Percentiles rank a stretch among this genome's conserved stretches.
phyloP scores from a whole-genome alignment of 2,329 filamentous ascomycete genomes.

The Trichothecium sympodiale region DNA sequence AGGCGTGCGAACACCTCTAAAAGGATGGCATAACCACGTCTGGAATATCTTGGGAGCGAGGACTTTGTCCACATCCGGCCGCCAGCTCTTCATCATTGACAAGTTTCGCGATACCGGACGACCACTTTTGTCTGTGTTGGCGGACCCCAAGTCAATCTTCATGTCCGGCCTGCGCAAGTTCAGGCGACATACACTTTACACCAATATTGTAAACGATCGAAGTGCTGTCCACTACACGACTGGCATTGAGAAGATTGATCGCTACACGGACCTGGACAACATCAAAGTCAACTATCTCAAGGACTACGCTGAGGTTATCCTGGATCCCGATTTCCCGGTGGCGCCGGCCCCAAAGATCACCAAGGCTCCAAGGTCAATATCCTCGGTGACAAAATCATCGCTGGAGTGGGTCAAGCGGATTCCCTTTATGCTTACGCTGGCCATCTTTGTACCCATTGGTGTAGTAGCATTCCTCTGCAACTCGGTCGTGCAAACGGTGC shows the following conservation, averaged over 20 bases:
- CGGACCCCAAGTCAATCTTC: constrained; percentile 78
- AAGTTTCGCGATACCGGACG: constrained; percentile 72
- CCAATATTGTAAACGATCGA: constrained; percentile 79
- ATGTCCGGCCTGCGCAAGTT: constrained; percentile 69
- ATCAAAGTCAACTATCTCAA: constrained; percentile 63
- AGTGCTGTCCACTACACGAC: constrained; percentile 79
- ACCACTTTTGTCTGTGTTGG: constrained; percentile 69
- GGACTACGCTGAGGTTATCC: constrained; percentile 63
- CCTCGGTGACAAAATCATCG: constrained; percentile 19
- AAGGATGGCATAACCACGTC: constrained; percentile 52
- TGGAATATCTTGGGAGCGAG: constrained; percentile 80
- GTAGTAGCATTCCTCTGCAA: constrained; percentile 63
- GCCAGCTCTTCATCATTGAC: constrained; percentile 82
- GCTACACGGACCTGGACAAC: constrained; percentile 56
- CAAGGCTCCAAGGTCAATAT: constrained; percentile 14
- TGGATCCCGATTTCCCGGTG: constrained; percentile 57
- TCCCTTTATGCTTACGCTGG: constrained; percentile 53
- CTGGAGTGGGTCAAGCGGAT: constrained; percentile 35
- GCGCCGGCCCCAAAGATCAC: constrained; percentile 28
- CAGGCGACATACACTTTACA: constrained; percentile 65
- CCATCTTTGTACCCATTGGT: constrained; percentile 64
- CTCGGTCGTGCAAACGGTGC: constrained; percentile 63
- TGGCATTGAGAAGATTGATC: constrained; percentile 64
- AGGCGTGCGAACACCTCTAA: constrained; percentile 60
- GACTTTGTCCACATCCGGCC: constrained; percentile 71